Base-by-base conservation (phyloP, 2,329 filamentous ascomycete genomes). In the Fusarium albidum region DNA sequence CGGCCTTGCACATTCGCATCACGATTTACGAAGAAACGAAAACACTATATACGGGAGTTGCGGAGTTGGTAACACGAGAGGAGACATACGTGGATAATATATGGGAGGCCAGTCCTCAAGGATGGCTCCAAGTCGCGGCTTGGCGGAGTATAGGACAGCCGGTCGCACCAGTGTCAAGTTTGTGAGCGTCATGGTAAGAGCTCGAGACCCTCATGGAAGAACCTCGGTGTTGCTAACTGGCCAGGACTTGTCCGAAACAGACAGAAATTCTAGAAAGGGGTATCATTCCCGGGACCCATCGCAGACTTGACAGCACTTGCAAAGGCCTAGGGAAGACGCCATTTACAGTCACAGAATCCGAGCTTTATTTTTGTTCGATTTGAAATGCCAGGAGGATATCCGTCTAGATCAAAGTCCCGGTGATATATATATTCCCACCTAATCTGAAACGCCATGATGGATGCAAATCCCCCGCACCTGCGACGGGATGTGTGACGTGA, bases 381-480 rank as follows among this genome's bases (percentile, higher is more conserved):
- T 59, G 34, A 32, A 52, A 27, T 46, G 33, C 49, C 43, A 52
- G 45, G 42, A 37, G 33, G 15, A 29, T 26, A 37, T 49, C 49
- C 40, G 18, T 48, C 37, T 52, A 49, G 58, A 62, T 32, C 26
- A 59, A 56, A 45, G 41, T 59, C 59, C 47, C 47, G 47, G 37
- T 39, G 45, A 52, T 56, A 53, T 48, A 54, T 56, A 53, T 48
- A 54, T 55, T 55, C 34, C 40, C 58, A 54, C 54, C 58, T 59
- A 60, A 57, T 61, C 63, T 63, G 63, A 61, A 69, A 69, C 68
- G 68, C 68, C 68, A 44, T 56, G 57, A 54, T 53, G 61, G 48
- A 65, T 66, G 66, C 62, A 67, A 21, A 57, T 49, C 52, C 62
- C 52, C 55, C 43, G 48, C 47, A 46, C 47, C 48, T 27, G 49